phyloP scores from a whole-genome alignment of 176 grass and related monocot genomes.

The Oropetium thomaeum region DNA sequence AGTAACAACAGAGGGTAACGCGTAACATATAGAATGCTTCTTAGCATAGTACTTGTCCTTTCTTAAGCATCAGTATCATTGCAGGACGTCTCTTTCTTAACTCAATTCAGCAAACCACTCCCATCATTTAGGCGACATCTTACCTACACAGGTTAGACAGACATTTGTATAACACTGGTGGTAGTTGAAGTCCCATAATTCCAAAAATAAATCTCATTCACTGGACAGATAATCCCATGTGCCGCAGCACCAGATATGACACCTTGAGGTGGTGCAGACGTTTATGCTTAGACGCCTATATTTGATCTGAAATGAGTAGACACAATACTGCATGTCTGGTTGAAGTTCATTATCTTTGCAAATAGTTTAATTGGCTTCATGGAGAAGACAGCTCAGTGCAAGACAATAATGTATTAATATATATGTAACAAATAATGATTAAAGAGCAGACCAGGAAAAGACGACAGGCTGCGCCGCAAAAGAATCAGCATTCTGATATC shows the following conservation, averaged over 20 bases:
- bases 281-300: neutral
- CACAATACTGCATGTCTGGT: neutral
- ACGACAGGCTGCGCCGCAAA: neutral
- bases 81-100: conserved; percentile 21
- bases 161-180: conserved; percentile 3
- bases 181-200: conserved; percentile 15
- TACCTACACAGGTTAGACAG: conserved; percentile 19
- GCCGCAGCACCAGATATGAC: neutral
- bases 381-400: neutral
- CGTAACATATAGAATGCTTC: too few species aligned
- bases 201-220: neutral
- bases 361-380: neutral
- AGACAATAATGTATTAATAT: too few species aligned
- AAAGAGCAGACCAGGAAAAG: neutral
- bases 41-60: neutral
- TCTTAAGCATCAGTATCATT: neutral
- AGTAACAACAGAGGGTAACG: too few species aligned
- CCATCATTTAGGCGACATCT: conserved; percentile 17
- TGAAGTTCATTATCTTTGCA: neutral
- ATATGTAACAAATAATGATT: neutral
- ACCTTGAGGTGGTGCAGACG: conserved; percentile 4
- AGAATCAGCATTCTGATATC: conserved; percentile 2
- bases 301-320: neutral
- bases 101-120: neutral
- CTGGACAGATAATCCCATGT: too few species aligned